A percentile compares a stretch with the other conserved stretches of the same genome.
phyloP scores from a whole-genome alignment of 306 rosid species.

The Fragaria nilgerrensis region DNA sequence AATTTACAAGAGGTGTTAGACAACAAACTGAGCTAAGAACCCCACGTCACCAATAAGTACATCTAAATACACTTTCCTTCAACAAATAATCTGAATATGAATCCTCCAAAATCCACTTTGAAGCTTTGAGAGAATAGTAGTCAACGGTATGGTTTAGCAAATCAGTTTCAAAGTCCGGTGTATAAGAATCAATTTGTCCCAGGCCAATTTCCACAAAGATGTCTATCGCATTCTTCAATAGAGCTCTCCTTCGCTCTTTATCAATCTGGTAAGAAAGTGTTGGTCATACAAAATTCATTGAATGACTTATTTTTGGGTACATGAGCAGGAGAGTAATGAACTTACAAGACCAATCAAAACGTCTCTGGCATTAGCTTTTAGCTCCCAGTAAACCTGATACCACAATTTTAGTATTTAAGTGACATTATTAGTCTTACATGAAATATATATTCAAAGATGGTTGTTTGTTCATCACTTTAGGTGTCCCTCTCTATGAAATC shows the following conservation, averaged over 20 bases:
- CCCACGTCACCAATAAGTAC: neutral
- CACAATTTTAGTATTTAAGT: neutral
- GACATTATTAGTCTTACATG: no score
- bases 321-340: neutral
- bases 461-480: no score
- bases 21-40: neutral
- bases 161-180: conserved; percentile 51
- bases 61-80: conserved; percentile 45
- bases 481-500: no score
- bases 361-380: conserved; percentile 46
- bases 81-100: conserved; percentile 82
- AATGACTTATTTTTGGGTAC: neutral
- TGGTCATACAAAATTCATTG: conserved; percentile 15
- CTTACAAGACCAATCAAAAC: conserved; percentile 64
- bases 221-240: conserved; percentile 60
- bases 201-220: no score
- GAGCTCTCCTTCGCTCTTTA: conserved; percentile 79
- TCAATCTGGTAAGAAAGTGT: conserved; percentile 46
- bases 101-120: conserved; percentile 65
- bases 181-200: no score
- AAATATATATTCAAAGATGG: no score
- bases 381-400: conserved; percentile 54
- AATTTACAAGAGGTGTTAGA: neutral
- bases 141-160: conserved; percentile 58
- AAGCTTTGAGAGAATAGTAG: conserved; percentile 65